Evolutionary conservation across 2,329 filamentous ascomycete genomes (phyloP), one percentile per base, ranked within the genome.

Genomic region (Helicocarpus griseus): DNA sequence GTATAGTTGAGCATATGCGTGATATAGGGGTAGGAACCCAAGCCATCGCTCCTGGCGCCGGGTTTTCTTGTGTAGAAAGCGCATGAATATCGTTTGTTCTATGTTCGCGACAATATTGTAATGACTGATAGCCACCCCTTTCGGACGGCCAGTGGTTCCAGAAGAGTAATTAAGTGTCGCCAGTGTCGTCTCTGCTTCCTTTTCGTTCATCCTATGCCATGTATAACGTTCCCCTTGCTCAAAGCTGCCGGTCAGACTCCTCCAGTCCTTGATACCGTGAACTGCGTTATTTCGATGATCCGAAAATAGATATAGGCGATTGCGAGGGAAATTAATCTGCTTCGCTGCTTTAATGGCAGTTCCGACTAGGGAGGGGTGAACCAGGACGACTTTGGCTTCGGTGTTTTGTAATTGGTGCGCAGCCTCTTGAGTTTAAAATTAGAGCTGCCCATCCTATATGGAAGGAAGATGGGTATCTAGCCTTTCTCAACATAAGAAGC

Each of bases 121-220:
- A 68, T 97, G 91, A 4, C 81, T 86, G 29, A 96, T 75, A 79
- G 87, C 86, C 14, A 96, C 91, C 14, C 90, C 91, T 68, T 96
- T 96, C 0, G 91, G 90, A 46, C 89, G 73, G 1, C 91, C 90
- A 0, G 91, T 96, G 0, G 91, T 97, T 8, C 91, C 91, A 11
- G 85, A 89, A 47, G 84, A 89, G 67, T 95, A 96, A 1, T 77
- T 77, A 56, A 78, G 72, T 4, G 72, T 75, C 26, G 69, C 69
- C 31, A 66, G 61, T 1, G 65, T 71, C 24, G 66, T 65, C 52
- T 21, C 40, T 9, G 48, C 35, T 38, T 54, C 52, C 19, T 5
- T n/a, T 28, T 26, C 41, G 41, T 22, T 26, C 41, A 45, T 45
- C 17, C 24, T 22, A 21, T 26, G 41, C 41, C 41, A 45, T 11